These are phyloP conservation scores for Beta vulgaris DNA, from an alignment of 148 eudicot genomes.

Conservation along the genomic window DNA sequence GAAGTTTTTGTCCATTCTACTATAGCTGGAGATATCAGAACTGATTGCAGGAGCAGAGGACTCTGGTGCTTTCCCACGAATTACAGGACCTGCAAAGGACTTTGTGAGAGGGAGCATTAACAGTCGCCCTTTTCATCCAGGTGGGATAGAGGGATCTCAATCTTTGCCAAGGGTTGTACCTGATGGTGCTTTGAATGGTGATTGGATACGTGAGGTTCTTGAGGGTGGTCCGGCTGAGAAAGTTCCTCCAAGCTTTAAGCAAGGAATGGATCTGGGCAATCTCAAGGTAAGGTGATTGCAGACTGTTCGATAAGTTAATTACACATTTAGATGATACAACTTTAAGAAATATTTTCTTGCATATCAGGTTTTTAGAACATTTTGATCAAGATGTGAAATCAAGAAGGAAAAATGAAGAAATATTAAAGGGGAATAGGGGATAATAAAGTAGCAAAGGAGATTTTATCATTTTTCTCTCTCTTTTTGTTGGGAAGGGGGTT, in stretches of 20 bases:
- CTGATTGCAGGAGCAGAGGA: slow-evolving; percentile 59
- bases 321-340: background rate
- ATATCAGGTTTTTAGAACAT: background rate
- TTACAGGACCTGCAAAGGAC: slow-evolving; percentile 86
- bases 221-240: slow-evolving; percentile 65
- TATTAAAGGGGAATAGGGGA: background rate
- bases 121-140: slow-evolving; percentile 95
- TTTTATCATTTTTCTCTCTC: background rate
- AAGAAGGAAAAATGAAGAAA: background rate
- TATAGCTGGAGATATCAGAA: slow-evolving; percentile 80
- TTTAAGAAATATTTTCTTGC: background rate
- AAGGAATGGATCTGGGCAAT: slow-evolving; percentile 76
- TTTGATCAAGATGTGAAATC: background rate
- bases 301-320: background rate
- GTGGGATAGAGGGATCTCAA: slow-evolving; percentile 78
- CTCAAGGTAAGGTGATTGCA: slow-evolving; percentile 51
- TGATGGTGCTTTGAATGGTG: slow-evolving; percentile 79
- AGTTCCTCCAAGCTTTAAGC: slow-evolving; percentile 79
- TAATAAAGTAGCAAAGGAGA: background rate
- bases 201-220: slow-evolving; percentile 81
- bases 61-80: slow-evolving; percentile 78
- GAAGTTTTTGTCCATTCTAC: slow-evolving; percentile 23
- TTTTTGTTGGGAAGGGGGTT: background rate
- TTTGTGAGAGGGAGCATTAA: slow-evolving; percentile 88
- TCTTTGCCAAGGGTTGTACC: slow-evolving; percentile 63